phyloP scores from a whole-genome alignment of 2,329 filamentous ascomycete species.

The Trichoderma hamatum region DNA sequence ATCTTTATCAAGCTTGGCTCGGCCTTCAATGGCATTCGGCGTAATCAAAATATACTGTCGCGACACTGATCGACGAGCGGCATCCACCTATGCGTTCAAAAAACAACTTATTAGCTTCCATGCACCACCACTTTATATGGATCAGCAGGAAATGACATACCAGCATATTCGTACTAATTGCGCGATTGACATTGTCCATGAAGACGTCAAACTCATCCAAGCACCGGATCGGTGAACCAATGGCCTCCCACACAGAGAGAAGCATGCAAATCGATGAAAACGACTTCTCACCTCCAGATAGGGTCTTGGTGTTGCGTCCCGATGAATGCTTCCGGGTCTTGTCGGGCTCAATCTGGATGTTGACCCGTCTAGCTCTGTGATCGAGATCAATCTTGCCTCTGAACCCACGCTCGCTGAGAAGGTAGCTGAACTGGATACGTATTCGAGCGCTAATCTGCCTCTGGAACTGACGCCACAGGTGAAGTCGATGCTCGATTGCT shows the following conservation, averaged over 20 bases:
- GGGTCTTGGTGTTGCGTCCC: constrained; percentile 83
- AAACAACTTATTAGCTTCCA: constrained; percentile 15
- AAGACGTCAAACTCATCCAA: constrained; percentile 99
- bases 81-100: constrained; percentile 64
- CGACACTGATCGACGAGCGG: constrained; percentile 83
- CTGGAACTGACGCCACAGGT: constrained; percentile 81
- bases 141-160: constrained; percentile 50
- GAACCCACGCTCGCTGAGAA: constrained; percentile 88
- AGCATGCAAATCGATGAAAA: constrained; percentile 96
- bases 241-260: constrained; percentile 93
- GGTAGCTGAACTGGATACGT: constrained; percentile 81
- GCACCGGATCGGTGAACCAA: constrained; percentile 92
- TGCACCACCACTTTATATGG: no score
- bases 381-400: constrained; percentile 79
- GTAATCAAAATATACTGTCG: constrained; percentile 96
- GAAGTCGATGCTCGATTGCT: constrained; percentile 69
- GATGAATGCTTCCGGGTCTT: constrained; percentile 68
- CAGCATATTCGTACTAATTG: constrained; percentile 91
- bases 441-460: constrained; percentile 83
- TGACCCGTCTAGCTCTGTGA: constrained; percentile 72
- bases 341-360: constrained; percentile 74
- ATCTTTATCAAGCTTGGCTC: constrained; percentile 63
- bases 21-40: constrained; percentile 76
- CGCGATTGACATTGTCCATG: constrained; percentile 97
- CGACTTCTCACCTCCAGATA: constrained; percentile 96